Percentiles rank a stretch among this genome's conserved stretches.
Evolutionary conservation across 805 yeast genomes (phyloP).

Genomic region (Pichia kluyveri): DNA sequence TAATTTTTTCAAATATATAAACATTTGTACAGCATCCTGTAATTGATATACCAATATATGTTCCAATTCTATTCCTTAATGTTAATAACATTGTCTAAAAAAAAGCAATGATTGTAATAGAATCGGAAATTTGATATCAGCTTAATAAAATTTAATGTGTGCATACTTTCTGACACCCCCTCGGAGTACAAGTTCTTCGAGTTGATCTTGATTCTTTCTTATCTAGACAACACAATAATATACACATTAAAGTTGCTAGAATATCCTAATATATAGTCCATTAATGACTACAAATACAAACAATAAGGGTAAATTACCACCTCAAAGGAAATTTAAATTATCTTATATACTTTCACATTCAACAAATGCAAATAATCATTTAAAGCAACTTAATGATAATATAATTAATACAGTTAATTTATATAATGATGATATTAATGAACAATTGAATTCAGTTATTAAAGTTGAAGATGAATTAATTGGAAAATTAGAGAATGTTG

Average conservation of each 20-base stretch:
- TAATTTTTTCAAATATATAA: slow-evolving; percentile 47
- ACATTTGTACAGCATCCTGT: slow-evolving; percentile 57
- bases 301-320: slow-evolving; percentile 2
- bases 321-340: slow-evolving; percentile 2
- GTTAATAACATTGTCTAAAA: too few relatives aligned
- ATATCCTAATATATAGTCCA: not conserved
- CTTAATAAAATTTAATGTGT: too few relatives aligned
- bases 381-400: slow-evolving; percentile 16
- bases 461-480: slow-evolving; percentile 19
- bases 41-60: not conserved
- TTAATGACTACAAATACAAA: not conserved
- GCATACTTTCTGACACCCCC: too few relatives aligned
- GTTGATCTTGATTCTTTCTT: too few relatives aligned
- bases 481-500: slow-evolving; percentile 11
- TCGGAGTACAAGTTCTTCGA: too few relatives aligned
- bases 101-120: too few relatives aligned
- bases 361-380: not conserved
- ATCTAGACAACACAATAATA: too few relatives aligned
- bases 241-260: not conserved
- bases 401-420: slow-evolving; percentile 13
- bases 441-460: slow-evolving; percentile 17
- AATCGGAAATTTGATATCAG: too few relatives aligned
- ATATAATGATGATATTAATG: slow-evolving; percentile 23
- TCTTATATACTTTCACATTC: slow-evolving; percentile 6
- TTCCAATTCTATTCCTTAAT: too few relatives aligned